Base-by-base conservation (phyloP, 257 asterid genomes). In the Solanum acaule region DNA sequence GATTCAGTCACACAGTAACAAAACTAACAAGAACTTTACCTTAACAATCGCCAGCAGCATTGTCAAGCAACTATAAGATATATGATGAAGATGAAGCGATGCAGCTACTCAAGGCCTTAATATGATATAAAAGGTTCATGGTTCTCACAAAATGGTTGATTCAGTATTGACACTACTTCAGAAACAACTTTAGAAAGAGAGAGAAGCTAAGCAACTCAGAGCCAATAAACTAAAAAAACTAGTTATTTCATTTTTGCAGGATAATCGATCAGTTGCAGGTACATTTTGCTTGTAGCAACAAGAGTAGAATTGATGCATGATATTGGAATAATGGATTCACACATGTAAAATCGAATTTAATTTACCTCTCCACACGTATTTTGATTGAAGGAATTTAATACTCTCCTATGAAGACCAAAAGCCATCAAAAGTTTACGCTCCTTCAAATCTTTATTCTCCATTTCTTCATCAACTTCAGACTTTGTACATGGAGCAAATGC, bases 21-120 rank as follows among this genome's bases (percentile, higher is more conserved):
- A n/a, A n/a, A n/a, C n/a, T n/a, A n/a, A n/a, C n/a, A n/a, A 87
- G 84, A 52, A 86, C 14, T n/a, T 73, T 70, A 97, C 99, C 99
- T 97, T 97, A 63, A 95, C 98, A 85, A 97, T 94, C 6, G 98
- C 99, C 88, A 97, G 95, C 93, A 96, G 88, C 99, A 97, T 97
- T 46, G 99, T 97, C 84, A 97, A 91, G 95, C 99, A 97, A 89
- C 99, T 97, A 91, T 97, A 97, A 70, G 99, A 92, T 88, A 97
- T 89, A 88, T 97, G 89, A 96, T 97, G 88, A 97, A 97, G 91
- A 97, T 96, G 94, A 97, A 97, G 70, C 99, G 95, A 86, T 97
- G 99, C 87, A 97, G 98, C 87, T 97, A 98, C 93, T 97, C 99
- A 37, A 97, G 98, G 89, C 99, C 99, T 94, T 97, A 99, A 89